A percentile compares a stretch with the other conserved stretches of the same genome.
Conservation (phyloP, 805 yeast species). For the Metschnikowia noctiluminum region DNA sequence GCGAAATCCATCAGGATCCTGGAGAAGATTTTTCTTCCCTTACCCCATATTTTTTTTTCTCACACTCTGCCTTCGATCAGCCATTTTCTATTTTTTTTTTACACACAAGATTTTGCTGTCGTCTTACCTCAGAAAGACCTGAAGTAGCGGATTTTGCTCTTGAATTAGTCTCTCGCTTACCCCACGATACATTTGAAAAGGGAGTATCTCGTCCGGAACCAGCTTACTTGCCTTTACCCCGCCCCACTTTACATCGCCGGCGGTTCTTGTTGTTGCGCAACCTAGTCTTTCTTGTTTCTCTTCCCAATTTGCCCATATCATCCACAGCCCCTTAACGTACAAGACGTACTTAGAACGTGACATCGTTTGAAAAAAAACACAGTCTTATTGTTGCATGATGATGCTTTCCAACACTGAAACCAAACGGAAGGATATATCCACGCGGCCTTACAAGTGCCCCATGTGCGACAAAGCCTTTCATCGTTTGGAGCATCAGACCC, state of each 20-base stretch:
- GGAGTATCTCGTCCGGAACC: not conserved
- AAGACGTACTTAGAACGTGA: not conserved
- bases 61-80: conserved; percentile 1
- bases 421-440: conserved; percentile 18
- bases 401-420: conserved; percentile 17
- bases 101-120: not conserved
- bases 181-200: not conserved
- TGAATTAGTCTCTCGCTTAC: not conserved
- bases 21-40: conserved; percentile 18
- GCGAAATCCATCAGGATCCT: conserved; percentile 15
- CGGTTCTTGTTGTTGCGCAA: not conserved
- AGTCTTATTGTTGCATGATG: not conserved
- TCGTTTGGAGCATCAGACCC: conserved; percentile 71
- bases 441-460: conserved; percentile 68
- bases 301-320: conserved; percentile 1
- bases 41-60: conserved; percentile 18
- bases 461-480: conserved; percentile 73
- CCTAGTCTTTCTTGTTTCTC: not conserved
- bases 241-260: conserved; percentile 6
- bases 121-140: not conserved
- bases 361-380: no score
- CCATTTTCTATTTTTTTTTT: not conserved
- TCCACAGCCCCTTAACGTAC: not conserved
- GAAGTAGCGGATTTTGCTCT: not conserved
- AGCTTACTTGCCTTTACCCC: not conserved